A percentile compares a stretch with the other conserved stretches of the same genome.
phyloP scores from a whole-genome alignment of 2,329 filamentous ascomycete genomes.

The Sclerotiophoma versabilis region DNA sequence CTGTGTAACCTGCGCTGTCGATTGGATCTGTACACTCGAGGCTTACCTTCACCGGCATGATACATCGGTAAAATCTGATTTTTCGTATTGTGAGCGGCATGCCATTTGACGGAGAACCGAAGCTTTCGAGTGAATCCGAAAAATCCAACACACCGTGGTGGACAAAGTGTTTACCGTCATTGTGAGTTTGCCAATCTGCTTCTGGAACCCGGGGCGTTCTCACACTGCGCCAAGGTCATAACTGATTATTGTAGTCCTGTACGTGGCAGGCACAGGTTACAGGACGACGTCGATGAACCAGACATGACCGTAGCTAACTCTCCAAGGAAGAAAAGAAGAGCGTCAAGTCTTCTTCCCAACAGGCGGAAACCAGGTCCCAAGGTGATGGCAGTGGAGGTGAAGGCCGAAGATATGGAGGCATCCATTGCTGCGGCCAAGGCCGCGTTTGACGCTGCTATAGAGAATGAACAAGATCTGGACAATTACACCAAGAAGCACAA shows the following conservation, averaged over 20 bases:
- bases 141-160: conserved; percentile 32
- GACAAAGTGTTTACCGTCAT: conserved; percentile 39
- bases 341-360: conserved; percentile 25
- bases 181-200: conserved; percentile 29
- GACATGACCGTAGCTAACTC: conserved; percentile 42
- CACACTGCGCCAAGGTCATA: not conserved
- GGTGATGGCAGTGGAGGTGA: conserved; percentile 16
- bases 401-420: conserved; percentile 7
- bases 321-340: conserved; percentile 45
- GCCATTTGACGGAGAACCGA: conserved; percentile 38
- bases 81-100: no score
- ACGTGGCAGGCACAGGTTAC: conserved; percentile 39
- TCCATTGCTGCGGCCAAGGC: not conserved
- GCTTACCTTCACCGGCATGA: conserved; percentile 27
- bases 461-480: not conserved
- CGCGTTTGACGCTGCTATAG: conserved; percentile 18
- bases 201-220: not conserved
- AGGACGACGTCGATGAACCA: conserved; percentile 30
- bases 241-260: conserved; percentile 34
- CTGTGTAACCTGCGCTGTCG: conserved; percentile 9
- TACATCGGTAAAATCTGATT: conserved; percentile 32
- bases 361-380: conserved; percentile 12
- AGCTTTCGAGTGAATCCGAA: conserved; percentile 36
- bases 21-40: conserved; percentile 3
- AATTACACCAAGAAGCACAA: conserved; percentile 32